Evolutionary conservation across 495 filamentous ascomycete species (phyloP), one percentile per base, ranked within the genome.

Genomic region (Penicillium diatomitis): DNA sequence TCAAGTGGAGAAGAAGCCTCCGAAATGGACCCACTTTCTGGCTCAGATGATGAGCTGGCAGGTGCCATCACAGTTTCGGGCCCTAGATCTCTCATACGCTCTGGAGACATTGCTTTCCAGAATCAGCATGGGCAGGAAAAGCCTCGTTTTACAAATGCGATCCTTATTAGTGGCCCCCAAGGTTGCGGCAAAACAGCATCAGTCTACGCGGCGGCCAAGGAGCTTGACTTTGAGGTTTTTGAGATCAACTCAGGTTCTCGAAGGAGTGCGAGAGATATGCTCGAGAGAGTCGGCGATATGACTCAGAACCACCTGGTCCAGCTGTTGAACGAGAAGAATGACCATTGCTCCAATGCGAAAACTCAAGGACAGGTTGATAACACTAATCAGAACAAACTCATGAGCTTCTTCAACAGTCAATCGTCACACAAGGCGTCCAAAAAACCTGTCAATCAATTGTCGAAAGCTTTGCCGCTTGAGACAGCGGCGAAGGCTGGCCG

Each of bases 281-380:
- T 94, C 6, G 92, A 96, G 46, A 89, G 78, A 47, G 87, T 99
- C 11, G 94, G 92, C 4, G 89, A 97, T 62, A 96, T 97, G 94
- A 90, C 88, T 9, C 81, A 81, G 50, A 97, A 97, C 55, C 94
- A 99, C 65, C 80, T 92, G 4, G 91, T 97, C 35, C 80, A 81
- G 49, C 75, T 80, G 6, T 48, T 67, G 11, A 63, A 64, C 32
- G 52, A 58, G 27, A 46, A 49, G 11, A 57, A 58, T 20, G 58
- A 66, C 3, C 64, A 61, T 4, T 48, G 53, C 6, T 38, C 34
- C 39, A 61, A 60, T 33, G 4, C 41, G 8, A 49, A 48, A 36
- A 41, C 47, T n/a, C 6, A 39, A 33, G 40, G 49, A 3, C 51
- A 62, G 12, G 35, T 57, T 12, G 63, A 76, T 41, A 83, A 89